Conservation (phyloP, 306 rosid genomes). For the Phaseolus lunatus region DNA sequence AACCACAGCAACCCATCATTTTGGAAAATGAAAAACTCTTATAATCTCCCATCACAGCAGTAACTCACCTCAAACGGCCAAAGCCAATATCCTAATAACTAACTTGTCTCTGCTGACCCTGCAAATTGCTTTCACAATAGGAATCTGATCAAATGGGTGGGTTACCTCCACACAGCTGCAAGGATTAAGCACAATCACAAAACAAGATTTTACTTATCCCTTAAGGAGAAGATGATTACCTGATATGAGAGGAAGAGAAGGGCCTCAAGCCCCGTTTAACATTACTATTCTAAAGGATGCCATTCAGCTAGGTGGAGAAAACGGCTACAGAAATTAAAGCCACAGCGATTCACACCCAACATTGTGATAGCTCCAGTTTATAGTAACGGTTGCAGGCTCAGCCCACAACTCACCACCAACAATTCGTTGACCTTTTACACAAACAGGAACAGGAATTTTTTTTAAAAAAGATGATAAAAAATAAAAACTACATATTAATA, state of each 20-base stretch:
- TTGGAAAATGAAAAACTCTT: conserved; percentile 60
- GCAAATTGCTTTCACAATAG: conserved; percentile 32
- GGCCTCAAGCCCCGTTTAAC: conserved; percentile 71
- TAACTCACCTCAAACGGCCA: conserved; percentile 45
- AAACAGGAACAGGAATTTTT: conserved; percentile 37
- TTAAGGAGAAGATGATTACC: conserved; percentile 51
- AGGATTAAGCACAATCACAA: conserved; percentile 18
- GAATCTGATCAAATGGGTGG: conserved; percentile 35
- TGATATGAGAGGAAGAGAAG: conserved; percentile 55
- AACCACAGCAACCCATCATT: conserved; percentile 89
- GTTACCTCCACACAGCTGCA: background rate
- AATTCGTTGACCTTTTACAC: conserved; percentile 78
- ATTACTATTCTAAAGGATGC: conserved; percentile 86
- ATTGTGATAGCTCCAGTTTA: conserved; percentile 75
- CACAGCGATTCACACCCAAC: conserved; percentile 70
- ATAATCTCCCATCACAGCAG: conserved; percentile 42
- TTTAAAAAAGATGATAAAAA: background rate
- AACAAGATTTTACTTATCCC: conserved; percentile 14
- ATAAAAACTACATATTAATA: conserved; percentile 30
- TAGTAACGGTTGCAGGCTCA: conserved; percentile 60
- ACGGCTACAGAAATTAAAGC: conserved; percentile 55
- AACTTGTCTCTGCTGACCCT: conserved; percentile 50
- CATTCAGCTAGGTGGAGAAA: conserved; percentile 88
- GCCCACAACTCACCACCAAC: conserved; percentile 60
- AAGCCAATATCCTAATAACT: conserved; percentile 51